phyloP scores from a whole-genome alignment of 2,329 filamentous ascomycete species.

The Aureobasidium mangrovei region DNA sequence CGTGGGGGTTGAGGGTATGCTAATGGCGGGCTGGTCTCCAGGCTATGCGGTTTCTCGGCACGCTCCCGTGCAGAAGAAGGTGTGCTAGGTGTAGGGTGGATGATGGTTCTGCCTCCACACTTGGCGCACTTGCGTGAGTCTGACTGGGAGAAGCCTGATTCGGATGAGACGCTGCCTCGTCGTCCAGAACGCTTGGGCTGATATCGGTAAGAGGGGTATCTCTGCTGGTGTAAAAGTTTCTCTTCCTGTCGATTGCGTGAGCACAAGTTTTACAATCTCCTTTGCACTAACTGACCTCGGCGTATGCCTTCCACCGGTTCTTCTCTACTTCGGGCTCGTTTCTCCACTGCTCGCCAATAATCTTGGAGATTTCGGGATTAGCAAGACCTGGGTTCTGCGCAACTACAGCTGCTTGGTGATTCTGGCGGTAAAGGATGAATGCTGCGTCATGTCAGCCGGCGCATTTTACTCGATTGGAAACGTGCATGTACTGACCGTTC shows the following conservation, averaged over 20 bases:
- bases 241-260: constrained; percentile 52
- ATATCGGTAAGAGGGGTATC: constrained; percentile 91
- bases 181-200: constrained; percentile 61
- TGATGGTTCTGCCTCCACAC: constrained; percentile 60
- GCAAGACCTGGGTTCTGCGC: constrained; percentile 77
- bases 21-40: constrained; percentile 12
- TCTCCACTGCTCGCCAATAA: constrained; percentile 90
- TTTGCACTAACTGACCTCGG: constrained; percentile 51
- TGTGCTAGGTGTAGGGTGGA: constrained; percentile 20
- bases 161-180: constrained; percentile 23
- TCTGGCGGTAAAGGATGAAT: constrained; percentile 94
- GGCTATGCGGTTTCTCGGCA: neutral
- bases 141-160: constrained; percentile 16
- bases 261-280: too few species aligned
- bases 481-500: constrained; percentile 50
- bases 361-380: constrained; percentile 95
- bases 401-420: constrained; percentile 76
- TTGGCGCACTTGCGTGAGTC: constrained; percentile 53
- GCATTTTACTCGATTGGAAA: constrained; percentile 20
- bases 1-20: constrained; percentile 8
- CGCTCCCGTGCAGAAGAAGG: constrained; percentile 19
- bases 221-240: constrained; percentile 76
- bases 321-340: constrained; percentile 65
- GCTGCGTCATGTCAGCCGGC: constrained; percentile 49
- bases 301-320: constrained; percentile 77